Percentiles rank a stretch among this genome's conserved stretches.
phyloP scores from a whole-genome alignment of 768 basidiomycete genomes.

The Mycena pura region DNA sequence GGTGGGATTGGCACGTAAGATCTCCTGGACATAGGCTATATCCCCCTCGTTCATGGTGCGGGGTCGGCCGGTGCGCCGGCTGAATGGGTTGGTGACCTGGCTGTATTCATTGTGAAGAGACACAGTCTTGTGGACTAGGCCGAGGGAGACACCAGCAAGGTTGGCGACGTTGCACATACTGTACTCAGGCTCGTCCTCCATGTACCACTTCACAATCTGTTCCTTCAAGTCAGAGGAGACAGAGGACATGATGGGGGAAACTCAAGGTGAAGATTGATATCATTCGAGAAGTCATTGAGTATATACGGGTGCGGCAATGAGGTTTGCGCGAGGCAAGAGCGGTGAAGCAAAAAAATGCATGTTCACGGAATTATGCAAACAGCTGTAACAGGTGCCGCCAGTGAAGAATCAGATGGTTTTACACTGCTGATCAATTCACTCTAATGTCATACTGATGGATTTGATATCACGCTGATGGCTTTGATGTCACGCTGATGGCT shows the following conservation, averaged over 20 bases:
- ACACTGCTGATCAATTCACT: too few relatives aligned
- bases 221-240: not conserved
- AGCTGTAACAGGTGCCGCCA: too few relatives aligned
- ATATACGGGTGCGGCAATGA: not conserved
- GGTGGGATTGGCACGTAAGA: slow-evolving; percentile 21
- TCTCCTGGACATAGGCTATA: slow-evolving; percentile 15
- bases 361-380: too few relatives aligned
- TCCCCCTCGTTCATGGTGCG: slow-evolving; percentile 20
- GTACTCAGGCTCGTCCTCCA: not conserved
- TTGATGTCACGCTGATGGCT: too few relatives aligned
- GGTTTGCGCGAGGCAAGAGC: not conserved
- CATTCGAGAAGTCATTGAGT: not conserved
- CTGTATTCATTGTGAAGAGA: slow-evolving; percentile 16
- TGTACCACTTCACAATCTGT: slow-evolving; percentile 7
- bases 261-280: too few relatives aligned
- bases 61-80: slow-evolving; percentile 22
- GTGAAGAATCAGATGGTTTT: too few relatives aligned
- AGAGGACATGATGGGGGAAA: not conserved
- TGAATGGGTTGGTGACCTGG: slow-evolving; percentile 14
- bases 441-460: too few relatives aligned
- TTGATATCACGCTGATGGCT: too few relatives aligned
- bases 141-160: slow-evolving; percentile 7
- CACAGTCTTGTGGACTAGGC: slow-evolving; percentile 24
- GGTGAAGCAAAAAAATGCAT: too few relatives aligned
- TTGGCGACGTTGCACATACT: not conserved